Percentiles rank a stretch among this genome's conserved stretches.
phyloP scores from a whole-genome alignment of 2,329 filamentous ascomycete species.

The Diaporthe aspalathi region DNA sequence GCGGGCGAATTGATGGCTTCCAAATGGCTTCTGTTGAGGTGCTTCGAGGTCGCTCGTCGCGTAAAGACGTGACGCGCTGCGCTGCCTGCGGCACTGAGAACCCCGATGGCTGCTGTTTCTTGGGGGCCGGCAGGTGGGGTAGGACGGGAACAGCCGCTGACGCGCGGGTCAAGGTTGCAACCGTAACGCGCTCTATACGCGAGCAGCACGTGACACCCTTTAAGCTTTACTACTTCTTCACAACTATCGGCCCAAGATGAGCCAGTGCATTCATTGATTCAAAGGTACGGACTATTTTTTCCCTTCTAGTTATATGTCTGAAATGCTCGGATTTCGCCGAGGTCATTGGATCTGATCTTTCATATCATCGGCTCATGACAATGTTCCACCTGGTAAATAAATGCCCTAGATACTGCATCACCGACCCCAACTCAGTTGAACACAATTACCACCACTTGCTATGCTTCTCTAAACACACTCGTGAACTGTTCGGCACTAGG shows the following conservation, averaged over 20 bases:
- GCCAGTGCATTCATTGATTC: background rate
- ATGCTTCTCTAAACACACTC: constrained; percentile 25
- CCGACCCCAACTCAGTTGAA: background rate
- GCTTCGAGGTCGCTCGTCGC: background rate
- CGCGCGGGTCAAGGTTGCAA: constrained; percentile 21
- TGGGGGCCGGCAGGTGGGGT: too few relatives aligned
- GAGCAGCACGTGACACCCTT: constrained; percentile 31
- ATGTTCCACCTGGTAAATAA: background rate
- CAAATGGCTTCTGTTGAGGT: background rate
- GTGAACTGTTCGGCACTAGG: background rate
- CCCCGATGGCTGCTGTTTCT: background rate
- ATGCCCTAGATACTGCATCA: background rate
- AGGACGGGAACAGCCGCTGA: constrained; percentile 28
- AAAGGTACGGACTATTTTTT: constrained; percentile 14
- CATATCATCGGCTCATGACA: background rate
- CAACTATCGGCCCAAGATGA: background rate
- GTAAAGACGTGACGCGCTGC: constrained; percentile 24
- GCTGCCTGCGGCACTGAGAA: background rate
- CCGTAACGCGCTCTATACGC: constrained; percentile 22
- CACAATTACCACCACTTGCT: constrained; percentile 12
- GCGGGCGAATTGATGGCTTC: background rate
- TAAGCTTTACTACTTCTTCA: background rate
- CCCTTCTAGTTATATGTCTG: background rate
- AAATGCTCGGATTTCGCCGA: background rate
- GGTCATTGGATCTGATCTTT: background rate